These are phyloP conservation scores for Acanthamoeba castellanii DNA, from an alignment of 208 protist species.

Conservation along the genomic window DNA sequence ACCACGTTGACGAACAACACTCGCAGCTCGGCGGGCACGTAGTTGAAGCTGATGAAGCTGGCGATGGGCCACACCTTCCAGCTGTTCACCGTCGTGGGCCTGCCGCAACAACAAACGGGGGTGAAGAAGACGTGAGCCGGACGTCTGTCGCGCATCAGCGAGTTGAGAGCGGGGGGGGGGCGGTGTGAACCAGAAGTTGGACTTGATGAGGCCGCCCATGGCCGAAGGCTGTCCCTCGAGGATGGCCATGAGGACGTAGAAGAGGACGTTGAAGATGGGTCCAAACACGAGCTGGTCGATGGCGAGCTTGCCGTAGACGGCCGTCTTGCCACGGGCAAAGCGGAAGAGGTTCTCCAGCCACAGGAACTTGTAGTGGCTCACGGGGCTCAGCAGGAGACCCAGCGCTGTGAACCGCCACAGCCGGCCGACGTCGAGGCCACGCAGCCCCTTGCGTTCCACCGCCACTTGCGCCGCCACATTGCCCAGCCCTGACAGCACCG, in stretches of 20 bases:
- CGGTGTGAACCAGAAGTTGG: constrained; percentile 2
- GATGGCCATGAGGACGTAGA: constrained; percentile 1
- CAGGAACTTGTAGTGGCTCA: constrained; percentile 32
- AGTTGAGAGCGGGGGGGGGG: neutral
- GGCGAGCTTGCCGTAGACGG: constrained; percentile 11
- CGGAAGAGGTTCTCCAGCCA: constrained; percentile 16
- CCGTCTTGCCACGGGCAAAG: neutral
- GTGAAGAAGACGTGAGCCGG: too few species aligned
- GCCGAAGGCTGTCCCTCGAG: neutral
- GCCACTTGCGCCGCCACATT: neutral
- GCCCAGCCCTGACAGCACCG: neutral
- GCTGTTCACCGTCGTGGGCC: neutral
- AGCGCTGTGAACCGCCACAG: constrained; percentile 29
- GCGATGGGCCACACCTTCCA: constrained; percentile 55
- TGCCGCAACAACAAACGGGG: neutral
- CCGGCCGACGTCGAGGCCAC: neutral
- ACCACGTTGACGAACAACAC: constrained; percentile 44
- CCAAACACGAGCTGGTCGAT: constrained; percentile 43
- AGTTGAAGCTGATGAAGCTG: constrained; percentile 36
- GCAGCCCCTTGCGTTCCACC: neutral
- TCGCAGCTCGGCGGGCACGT: constrained; percentile 10
- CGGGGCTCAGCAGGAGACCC: neutral
- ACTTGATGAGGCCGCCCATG: neutral
- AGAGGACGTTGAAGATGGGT: constrained; percentile 25
- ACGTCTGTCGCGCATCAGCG: too few species aligned